A percentile compares a stretch with the other conserved stretches of the same genome.
Conservation (phyloP, 805 yeast genomes). For the Starmerella powellii region DNA sequence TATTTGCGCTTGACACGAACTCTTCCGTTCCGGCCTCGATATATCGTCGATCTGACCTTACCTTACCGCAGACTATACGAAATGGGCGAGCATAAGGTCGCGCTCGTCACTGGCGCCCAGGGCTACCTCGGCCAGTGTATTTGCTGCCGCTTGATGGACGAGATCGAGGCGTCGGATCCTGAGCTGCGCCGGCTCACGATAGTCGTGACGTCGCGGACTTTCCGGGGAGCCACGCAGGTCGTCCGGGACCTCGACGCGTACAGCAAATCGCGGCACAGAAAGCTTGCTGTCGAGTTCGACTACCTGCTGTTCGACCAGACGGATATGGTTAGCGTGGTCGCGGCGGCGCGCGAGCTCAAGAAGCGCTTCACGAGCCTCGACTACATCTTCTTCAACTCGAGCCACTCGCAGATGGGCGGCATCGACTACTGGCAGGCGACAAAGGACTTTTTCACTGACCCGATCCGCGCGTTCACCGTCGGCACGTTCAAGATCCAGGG, state of each 20-base stretch:
- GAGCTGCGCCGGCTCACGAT: constrained; percentile 50
- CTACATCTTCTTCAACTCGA: constrained; percentile 75
- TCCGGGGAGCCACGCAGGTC: constrained; percentile 70
- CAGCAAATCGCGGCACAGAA: constrained; percentile 29
- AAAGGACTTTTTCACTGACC: constrained; percentile 51
- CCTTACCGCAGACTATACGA: neutral
- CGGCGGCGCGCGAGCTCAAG: constrained; percentile 58
- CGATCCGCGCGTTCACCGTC: constrained; percentile 72
- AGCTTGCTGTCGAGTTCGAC: constrained; percentile 65
- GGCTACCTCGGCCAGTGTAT: constrained; percentile 73
- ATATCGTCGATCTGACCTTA: neutral
- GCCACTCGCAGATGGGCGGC: constrained; percentile 77
- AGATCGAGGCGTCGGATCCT: constrained; percentile 31
- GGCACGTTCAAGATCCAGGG: constrained; percentile 79
- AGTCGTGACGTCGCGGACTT: constrained; percentile 78
- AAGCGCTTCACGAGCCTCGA: constrained; percentile 58
- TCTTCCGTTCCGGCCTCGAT: too few species aligned
- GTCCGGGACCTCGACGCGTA: constrained; percentile 40
- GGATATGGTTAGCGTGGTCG: constrained; percentile 71
- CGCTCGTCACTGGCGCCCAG: constrained; percentile 34
- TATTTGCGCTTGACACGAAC: too few species aligned
- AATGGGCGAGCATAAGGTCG: constrained; percentile 20
- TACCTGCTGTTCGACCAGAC: constrained; percentile 82
- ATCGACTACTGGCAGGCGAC: constrained; percentile 75
- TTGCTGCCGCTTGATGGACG: constrained; percentile 64